Base-by-base conservation (phyloP, 2,329 filamentous ascomycete genomes). In the Sclerotinia minor region DNA sequence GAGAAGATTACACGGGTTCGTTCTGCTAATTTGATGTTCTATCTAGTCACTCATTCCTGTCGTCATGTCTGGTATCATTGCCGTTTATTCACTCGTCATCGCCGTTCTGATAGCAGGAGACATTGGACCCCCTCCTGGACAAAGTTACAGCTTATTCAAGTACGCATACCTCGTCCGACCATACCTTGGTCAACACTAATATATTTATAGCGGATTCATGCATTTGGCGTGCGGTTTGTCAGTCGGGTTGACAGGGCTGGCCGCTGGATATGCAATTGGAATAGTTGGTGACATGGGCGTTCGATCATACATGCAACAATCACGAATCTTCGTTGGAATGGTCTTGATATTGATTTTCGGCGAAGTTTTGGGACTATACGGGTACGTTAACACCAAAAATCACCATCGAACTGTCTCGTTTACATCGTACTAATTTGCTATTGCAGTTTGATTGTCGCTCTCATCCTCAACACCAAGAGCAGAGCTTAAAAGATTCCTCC, bases 11-110 rank as follows among this genome's bases (percentile, higher is more conserved):
- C 19, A 55, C n/a, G n/a, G 19, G 50, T 60, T 50, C 19, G 6
- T 19, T 41, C 32, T 38, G 45, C 65, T 65, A 69, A 71, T 24
- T 24, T 52, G 7, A 29, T 41, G 24, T 35, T 57, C 54, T 47
- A 15, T 35, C 32, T 32, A 64, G 91, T 94, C 90, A 68, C 83
- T 94, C 65, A 94, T 94, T 74, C 91, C 92, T 71, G 91, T 95
- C 73, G 89, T 99, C 83, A 99, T 99, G 95, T 96, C 95, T 75
- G 95, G 95, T 87, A 99, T 99, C 78, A 92, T 99, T 77, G 95
- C 95, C 68, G 95, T 99, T 73, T 99, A 99, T 82, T 92, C 94
- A 64, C 91, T 99, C 74, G 95, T 99, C 76, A 94, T 99, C 74
- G 91, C 94, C 24, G 95, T 99, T 77, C 87, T 99, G 74, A 99